These are phyloP conservation scores for Rhizopogon salebrosus DNA, from an alignment of 768 basidiomycete species.

Conservation along the genomic window DNA sequence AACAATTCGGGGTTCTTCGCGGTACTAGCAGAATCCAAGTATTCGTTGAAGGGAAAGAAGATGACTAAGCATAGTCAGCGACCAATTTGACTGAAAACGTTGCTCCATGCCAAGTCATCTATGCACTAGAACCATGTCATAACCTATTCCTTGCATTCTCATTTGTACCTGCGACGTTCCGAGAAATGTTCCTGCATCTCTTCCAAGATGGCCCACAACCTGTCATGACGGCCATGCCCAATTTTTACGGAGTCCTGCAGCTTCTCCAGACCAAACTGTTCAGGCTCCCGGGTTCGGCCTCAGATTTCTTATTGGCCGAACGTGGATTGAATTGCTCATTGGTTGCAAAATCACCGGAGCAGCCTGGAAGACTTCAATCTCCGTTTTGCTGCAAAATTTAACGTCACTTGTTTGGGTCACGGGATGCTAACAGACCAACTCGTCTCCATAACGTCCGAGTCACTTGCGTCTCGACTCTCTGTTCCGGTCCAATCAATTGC, in stretches of 20 bases:
- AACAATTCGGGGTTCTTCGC: neutral
- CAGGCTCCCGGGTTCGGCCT: neutral
- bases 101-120: neutral
- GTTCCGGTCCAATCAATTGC: neutral
- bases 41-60: neutral
- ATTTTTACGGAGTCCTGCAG: neutral
- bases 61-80: slow-evolving; percentile 4
- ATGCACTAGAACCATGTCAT: neutral
- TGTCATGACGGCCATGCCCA: neutral
- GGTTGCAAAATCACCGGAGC: too few relatives aligned
- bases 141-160: neutral
- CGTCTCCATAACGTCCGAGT: neutral
- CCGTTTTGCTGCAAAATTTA: neutral
- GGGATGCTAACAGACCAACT: neutral
- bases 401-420: neutral
- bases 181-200: neutral
- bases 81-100: too few relatives aligned
- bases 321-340: neutral
- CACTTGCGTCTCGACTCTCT: neutral
- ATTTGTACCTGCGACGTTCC: neutral
- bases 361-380: too few relatives aligned
- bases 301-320: neutral
- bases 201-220: neutral
- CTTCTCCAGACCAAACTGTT: neutral
- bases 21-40: too few relatives aligned